A percentile compares a stretch with the other conserved stretches of the same genome.
These are phyloP conservation scores for Dactylonectria macrodidyma DNA, from an alignment of 2,329 filamentous ascomycete genomes.

Conservation along the genomic window DNA sequence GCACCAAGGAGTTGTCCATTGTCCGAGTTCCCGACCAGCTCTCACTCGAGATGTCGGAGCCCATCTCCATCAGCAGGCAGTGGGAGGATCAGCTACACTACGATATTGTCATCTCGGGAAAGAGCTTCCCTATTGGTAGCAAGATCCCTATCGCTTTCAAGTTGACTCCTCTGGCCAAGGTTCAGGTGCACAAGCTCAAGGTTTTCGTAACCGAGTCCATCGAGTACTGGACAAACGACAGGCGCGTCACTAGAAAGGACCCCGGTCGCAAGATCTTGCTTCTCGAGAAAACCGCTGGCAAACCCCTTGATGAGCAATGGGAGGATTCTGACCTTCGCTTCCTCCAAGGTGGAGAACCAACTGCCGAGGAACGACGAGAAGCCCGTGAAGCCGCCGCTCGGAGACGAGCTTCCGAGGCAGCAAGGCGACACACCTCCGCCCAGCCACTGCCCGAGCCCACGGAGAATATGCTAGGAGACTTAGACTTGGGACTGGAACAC, in stretches of 20 bases:
- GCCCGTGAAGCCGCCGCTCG: conserved; percentile 63
- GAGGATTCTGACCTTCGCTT: conserved; percentile 83
- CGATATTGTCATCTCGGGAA: conserved; percentile 95
- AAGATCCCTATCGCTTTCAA: conserved; percentile 96
- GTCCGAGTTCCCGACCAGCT: conserved; percentile 90
- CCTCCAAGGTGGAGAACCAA: conserved; percentile 84
- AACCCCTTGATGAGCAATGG: conserved; percentile 80
- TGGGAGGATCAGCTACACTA: conserved; percentile 98
- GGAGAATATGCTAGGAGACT: conserved; percentile 85
- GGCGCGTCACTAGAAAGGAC: conserved; percentile 87
- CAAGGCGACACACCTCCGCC: conserved; percentile 56
- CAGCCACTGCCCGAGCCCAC: conserved; percentile 64
- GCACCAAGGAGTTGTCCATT: conserved; percentile 84
- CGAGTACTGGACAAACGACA: conserved; percentile 91
- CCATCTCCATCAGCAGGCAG: conserved; percentile 91
- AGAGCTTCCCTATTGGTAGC: conserved; percentile 91
- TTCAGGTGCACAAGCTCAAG: conserved; percentile 93
- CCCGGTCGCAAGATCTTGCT: conserved; percentile 87
- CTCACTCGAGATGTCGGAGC: conserved; percentile 91
- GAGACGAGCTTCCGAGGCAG: conserved; percentile 69
- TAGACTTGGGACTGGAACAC: conserved; percentile 78
- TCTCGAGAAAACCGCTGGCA: conserved; percentile 90
- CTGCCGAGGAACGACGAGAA: conserved; percentile 61
- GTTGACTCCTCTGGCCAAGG: conserved; percentile 91
- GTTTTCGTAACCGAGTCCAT: conserved; percentile 92